Evolutionary conservation across 2,329 filamentous ascomycete species (phyloP).

Genomic region (Xylaria sp.): DNA sequence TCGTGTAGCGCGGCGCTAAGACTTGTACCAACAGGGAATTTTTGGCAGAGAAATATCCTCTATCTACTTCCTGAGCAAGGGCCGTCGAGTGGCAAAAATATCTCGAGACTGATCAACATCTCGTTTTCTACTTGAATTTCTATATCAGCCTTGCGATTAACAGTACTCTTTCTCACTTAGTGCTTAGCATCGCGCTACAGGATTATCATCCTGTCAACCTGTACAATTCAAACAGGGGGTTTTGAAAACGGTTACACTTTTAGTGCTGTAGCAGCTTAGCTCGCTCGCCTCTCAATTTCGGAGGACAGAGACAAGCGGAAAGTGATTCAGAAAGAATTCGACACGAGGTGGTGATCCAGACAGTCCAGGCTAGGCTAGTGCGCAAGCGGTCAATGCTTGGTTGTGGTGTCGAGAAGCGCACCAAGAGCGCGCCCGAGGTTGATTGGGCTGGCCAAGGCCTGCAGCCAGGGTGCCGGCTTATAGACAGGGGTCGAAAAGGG

Average conservation of each 20-base stretch:
- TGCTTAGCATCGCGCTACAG: no score
- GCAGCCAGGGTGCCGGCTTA: constrained; percentile 43
- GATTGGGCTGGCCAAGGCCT: constrained; percentile 45
- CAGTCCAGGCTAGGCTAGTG: constrained; percentile 42
- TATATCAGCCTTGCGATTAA: no score
- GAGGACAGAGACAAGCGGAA: neutral
- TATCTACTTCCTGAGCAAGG: no score
- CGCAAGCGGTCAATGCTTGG: constrained; percentile 39
- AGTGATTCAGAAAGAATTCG: constrained; percentile 37
- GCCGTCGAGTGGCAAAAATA: no score
- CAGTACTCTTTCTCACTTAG: no score
- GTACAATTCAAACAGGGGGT: no score
- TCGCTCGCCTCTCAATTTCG: constrained; percentile 34
- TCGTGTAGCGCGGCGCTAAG: no score
- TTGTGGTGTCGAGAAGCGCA: constrained; percentile 36
- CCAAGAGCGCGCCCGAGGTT: constrained; percentile 25
- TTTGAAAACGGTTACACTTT: constrained; percentile 40
- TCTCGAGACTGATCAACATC: no score
- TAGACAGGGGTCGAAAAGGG: constrained; percentile 48
- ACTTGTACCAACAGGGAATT: no score
- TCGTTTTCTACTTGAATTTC: no score
- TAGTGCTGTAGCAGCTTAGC: neutral
- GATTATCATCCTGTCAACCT: no score
- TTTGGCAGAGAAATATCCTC: no score
- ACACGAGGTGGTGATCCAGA: constrained; percentile 41